Conservation (phyloP, 208 protist species). For the Crithidia expoeki region DNA sequence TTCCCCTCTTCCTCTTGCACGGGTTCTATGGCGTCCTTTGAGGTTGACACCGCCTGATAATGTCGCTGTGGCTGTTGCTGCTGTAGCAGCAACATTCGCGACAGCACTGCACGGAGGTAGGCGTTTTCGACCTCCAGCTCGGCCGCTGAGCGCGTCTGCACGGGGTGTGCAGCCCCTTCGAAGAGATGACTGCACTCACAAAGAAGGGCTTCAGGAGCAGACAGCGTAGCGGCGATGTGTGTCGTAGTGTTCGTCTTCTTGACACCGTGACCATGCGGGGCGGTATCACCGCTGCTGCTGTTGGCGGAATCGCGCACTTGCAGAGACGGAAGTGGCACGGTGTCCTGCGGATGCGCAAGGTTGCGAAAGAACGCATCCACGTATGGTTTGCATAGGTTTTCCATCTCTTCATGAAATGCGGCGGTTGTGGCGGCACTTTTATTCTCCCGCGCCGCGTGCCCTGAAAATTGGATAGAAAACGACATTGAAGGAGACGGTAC, state of each 20-base stretch:
- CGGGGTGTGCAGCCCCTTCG: slow-evolving; percentile 9
- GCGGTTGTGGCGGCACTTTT: neutral
- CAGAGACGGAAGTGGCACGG: slow-evolving; percentile 6
- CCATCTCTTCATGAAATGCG: neutral
- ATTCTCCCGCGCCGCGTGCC: neutral
- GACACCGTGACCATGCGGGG: neutral
- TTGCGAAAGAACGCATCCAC: slow-evolving; percentile 16
- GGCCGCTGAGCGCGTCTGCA: slow-evolving; percentile 3
- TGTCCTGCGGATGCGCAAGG: neutral
- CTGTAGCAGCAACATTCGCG: slow-evolving; percentile 23
- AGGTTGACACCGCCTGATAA: too few species aligned
- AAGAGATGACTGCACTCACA: slow-evolving; percentile 11
- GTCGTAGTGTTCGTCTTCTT: neutral
- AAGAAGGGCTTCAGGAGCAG: slow-evolving; percentile 9
- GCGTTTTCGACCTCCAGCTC: slow-evolving; percentile 46
- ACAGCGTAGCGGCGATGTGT: neutral
- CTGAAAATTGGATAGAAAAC: neutral
- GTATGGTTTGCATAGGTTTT: slow-evolving; percentile 28
- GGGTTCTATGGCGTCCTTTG: neutral
- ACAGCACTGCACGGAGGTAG: slow-evolving; percentile 35
- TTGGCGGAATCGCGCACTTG: slow-evolving; percentile 20
- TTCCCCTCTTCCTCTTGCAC: neutral
- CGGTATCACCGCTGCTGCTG: neutral
- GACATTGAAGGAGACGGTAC: neutral
- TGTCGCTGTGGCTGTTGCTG: slow-evolving; percentile 1